Evolutionary conservation across 2,329 filamentous ascomycete species (phyloP).

Genomic region (Monilinia fructigena): DNA sequence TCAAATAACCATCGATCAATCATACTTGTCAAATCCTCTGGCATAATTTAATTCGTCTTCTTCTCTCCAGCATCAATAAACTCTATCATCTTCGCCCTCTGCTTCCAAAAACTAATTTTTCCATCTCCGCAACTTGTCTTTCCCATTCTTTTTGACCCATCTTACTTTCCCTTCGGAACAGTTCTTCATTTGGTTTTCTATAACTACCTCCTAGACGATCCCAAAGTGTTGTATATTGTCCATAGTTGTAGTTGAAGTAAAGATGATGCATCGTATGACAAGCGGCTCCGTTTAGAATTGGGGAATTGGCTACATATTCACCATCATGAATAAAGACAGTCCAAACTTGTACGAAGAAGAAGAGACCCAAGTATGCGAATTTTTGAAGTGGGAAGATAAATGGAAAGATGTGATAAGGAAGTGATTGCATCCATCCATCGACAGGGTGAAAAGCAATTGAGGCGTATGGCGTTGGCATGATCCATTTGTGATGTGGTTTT

Average conservation of each 20-base stretch:
- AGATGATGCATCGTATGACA: constrained; percentile 92
- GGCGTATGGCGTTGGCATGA: constrained; percentile 93
- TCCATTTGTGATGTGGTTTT: constrained; percentile 99
- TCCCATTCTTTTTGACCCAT: constrained; percentile 80
- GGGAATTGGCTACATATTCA: constrained; percentile 87
- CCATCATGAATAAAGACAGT: constrained; percentile 95
- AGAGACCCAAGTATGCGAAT: constrained; percentile 79
- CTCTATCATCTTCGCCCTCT: constrained; percentile 46
- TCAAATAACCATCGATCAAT: background rate
- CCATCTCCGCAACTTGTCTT: constrained; percentile 75
- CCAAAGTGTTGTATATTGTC: constrained; percentile 91
- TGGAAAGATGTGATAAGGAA: constrained; percentile 92
- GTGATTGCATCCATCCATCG: constrained; percentile 82
- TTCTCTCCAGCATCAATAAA: constrained; percentile 32
- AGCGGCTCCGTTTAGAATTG: constrained; percentile 90
- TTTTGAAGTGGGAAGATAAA: constrained; percentile 93
- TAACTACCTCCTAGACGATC: constrained; percentile 86
- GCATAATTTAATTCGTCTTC: constrained; percentile 27
- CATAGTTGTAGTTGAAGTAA: constrained; percentile 89
- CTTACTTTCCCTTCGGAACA: constrained; percentile 82
- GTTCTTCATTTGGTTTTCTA: constrained; percentile 77
- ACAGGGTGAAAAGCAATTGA: constrained; percentile 93
- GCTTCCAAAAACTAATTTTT: constrained; percentile 53
- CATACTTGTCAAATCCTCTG: background rate
- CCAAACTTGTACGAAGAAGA: constrained; percentile 95